Base-by-base conservation (phyloP, 805 yeast species). In the Saccharomycopsis sp. region DNA sequence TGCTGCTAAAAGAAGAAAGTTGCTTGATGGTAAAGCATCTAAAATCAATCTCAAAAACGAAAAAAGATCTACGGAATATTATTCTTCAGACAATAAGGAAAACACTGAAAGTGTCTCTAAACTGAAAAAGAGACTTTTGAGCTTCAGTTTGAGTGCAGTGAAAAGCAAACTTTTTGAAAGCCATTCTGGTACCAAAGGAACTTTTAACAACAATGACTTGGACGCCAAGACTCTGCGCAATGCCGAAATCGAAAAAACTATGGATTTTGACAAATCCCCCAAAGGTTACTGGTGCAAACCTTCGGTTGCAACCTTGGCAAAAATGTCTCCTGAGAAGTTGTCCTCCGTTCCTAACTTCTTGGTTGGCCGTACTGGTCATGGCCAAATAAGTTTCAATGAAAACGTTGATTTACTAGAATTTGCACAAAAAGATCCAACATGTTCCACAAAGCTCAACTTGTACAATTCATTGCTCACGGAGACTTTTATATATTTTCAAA, bases 221-320 rank as follows among this genome's bases (percentile, higher is more conserved):
- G 6, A 6, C 19, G 20, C 25, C 13, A 27, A 32, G 16, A 26
- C 3, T 30, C 15, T 10, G 16, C 34, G 3, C 34, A 12, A 17
- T 9, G n/a, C 13, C 17, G 30, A 25, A 22, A 12, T 27, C 5
- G 35, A 22, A 38, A 26, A 32, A 9, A 16, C 20, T 3, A 17
- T 38, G 10, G 45, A 45, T 18, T 37, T 37, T n/a, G 17, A 12
- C 5, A 43, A 42, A 18, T 34, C 49, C 4, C 41, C 40, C 30
- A 40, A 43, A n/a, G 82, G 71, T 2, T 82, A 82, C 52, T 83
- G 89, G 87, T 75, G 84, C 46, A 67, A 80, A 0, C 94, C 92
- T 1, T 59, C 80, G 0, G 60, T 79, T 12, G 62, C 60, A 2
- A 73, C 71, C 22, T 60, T 83, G 2, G 48, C 67, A 0, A 48